Base-by-base conservation (phyloP, 805 yeast species). In the Blastobotrys muscicola region DNA sequence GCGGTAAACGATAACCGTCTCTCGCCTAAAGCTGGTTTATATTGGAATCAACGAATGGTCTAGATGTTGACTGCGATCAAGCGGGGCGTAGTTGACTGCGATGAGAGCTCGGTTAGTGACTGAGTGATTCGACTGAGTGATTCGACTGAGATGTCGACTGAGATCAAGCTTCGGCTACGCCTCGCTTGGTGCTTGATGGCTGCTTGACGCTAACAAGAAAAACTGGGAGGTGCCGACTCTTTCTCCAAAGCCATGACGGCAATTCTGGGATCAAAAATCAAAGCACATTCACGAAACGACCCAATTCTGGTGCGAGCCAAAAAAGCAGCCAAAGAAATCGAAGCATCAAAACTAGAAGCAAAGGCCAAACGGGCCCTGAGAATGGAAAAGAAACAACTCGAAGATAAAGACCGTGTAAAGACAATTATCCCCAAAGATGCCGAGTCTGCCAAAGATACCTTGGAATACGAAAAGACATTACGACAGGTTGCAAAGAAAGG, bases 231-330 rank as follows among this genome's bases (percentile, higher is more conserved):
- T n/a, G 72, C 85, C 1, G 80, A 70, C 36, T 71, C 78, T 1
- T 90, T 92, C 57, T 85, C 95, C 13, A 71, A 65, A 43, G 97
- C 97, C 0, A 77, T 92, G 57, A 77, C 69, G 51, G 92, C 95
- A 11, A 82, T 90, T 54, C 66, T 90, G 41, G 83, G 82, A 4
- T 85, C 97, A 1, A 80, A 78, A 55, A 69, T 90, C 51, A 92
- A 92, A 60, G 94, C 95, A 0, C 83, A 90, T 55, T 86, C 83
- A 57, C 72, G 97, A 57, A 74, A 74, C 37, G 95, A 89, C 60
- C 98, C 98, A 2, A 85, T 90, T 44, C 71, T 90, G 65, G 89
- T 90, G 6, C 78, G 97, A 64, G 70, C 75, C 16, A 83, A 84
- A 56, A 83, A 82, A 51, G 70, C 73, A 35, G 74, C 80, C 0